These are phyloP conservation scores for Rhypophila decipiens DNA, from an alignment of 495 filamentous ascomycete species.

Conservation along the genomic window DNA sequence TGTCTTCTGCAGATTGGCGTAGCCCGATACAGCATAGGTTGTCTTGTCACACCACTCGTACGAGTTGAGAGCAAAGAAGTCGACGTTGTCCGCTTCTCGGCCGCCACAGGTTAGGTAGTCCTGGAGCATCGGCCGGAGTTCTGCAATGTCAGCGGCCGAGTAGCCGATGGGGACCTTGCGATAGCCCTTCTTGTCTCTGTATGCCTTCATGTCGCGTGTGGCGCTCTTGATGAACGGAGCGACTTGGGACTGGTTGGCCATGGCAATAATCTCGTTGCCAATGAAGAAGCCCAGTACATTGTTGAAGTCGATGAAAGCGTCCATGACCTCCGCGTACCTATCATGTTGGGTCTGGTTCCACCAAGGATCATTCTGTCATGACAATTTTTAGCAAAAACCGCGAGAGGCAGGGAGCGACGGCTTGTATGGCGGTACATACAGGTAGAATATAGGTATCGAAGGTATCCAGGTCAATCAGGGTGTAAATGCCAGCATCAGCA, in stretches of 20 bases:
- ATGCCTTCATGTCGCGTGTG: slow-evolving; percentile 72
- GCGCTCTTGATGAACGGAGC: slow-evolving; percentile 81
- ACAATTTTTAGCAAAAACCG: slow-evolving; percentile 3
- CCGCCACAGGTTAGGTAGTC: slow-evolving; percentile 76
- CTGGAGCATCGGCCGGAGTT: slow-evolving; percentile 78
- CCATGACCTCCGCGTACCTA: slow-evolving; percentile 64
- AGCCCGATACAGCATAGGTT: slow-evolving; percentile 61
- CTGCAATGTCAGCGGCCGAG: slow-evolving; percentile 80
- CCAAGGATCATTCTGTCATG: slow-evolving; percentile 39
- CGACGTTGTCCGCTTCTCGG: slow-evolving; percentile 62
- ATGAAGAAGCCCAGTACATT: slow-evolving; percentile 80
- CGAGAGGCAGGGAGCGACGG: neutral
- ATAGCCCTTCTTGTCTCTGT: slow-evolving; percentile 71
- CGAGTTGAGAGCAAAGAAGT: slow-evolving; percentile 81
- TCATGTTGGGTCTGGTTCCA: slow-evolving; percentile 68
- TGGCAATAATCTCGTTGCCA: slow-evolving; percentile 77
- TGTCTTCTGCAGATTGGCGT: slow-evolving; percentile 52
- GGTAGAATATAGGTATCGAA: slow-evolving; percentile 73
- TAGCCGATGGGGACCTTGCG: slow-evolving; percentile 81
- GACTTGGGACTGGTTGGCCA: slow-evolving; percentile 53
- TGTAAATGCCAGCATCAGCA: slow-evolving; percentile 67
- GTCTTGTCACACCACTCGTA: slow-evolving; percentile 82
- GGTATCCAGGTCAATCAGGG: slow-evolving; percentile 78
- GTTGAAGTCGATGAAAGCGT: slow-evolving; percentile 69
- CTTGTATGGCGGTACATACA: slow-evolving; percentile 33